Evolutionary conservation across 768 basidiomycete genomes (phyloP), one percentile per base, ranked within the genome.

Genomic region (Mycena maculata): DNA sequence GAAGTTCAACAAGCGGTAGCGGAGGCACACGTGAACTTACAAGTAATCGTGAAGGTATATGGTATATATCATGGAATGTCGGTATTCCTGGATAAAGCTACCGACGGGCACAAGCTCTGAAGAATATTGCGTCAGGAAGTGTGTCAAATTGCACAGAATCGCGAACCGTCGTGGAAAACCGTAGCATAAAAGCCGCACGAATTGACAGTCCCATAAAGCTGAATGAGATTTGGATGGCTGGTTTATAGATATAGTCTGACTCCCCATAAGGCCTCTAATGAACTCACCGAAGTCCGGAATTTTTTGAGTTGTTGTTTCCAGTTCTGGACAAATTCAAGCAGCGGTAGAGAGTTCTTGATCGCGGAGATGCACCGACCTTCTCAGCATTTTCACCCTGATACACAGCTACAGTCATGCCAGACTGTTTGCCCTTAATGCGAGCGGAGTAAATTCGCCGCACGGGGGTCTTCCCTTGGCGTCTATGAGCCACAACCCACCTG

Each of bases 251-350:
- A 54, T 13, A 33, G 50, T 54, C 33, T 54, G 22, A 23, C 52
- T 54, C 22, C n/a, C 22, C 22, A 25, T 7, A n/a, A 54, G 38
- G 52, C 33, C 33, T n/a, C n/a, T n/a, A n/a, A n/a, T n/a, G 20
- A 36, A 38, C 52, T 54, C 33, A 38, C 52, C 52, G 52, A 54
- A 54, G 36, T 54, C 52, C 52, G n/a, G 33, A 38, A 54, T 54
- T 23, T 22, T 54, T 39, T 38, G 52, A 54, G 36, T 54, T 54
- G 31, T 38, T 36, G 33, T 23, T 54, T 54, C 52, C 52, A 54
- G 38, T 54, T 54, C 52, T 54, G 52, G n/a, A 54, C 25, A 38
- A 38, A n/a, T n/a, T n/a, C n/a, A n/a, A n/a, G n/a, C n/a, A n/a
- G n/a, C n/a, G 33, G 22, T 22, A 36, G 16, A 38, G 22, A 38